Evolutionary conservation across 1,284 basidiomycete genomes (phyloP).

Genomic region (Ceratobasidium theobromae): DNA sequence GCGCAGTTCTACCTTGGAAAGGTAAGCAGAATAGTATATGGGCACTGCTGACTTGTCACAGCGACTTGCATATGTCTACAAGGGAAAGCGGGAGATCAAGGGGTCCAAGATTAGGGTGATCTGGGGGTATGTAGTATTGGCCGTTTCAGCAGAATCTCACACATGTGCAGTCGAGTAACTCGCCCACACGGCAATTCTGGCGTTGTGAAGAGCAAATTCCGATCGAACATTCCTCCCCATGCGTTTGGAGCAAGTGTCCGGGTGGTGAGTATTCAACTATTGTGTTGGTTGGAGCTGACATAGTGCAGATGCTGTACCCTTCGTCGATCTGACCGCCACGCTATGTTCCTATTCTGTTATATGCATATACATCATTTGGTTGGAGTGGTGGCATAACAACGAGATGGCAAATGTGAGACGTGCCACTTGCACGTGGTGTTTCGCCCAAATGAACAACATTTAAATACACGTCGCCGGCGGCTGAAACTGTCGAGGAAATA

Average conservation of each 20-base stretch:
- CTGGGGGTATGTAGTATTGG: slow-evolving; percentile 73
- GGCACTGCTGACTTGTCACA: slow-evolving; percentile 42
- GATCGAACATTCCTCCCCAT: slow-evolving; percentile 92
- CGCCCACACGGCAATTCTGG: slow-evolving; percentile 93
- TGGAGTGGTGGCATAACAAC: no score
- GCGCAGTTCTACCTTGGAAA: slow-evolving; percentile 99
- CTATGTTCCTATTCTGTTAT: slow-evolving; percentile 23
- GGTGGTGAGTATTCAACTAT: slow-evolving; percentile 58
- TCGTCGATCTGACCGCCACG: slow-evolving; percentile 31
- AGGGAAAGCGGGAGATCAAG: slow-evolving; percentile 88
- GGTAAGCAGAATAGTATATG: slow-evolving; percentile 55
- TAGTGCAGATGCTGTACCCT: slow-evolving; percentile 34
- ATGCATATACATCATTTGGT: no score
- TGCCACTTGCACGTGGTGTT: slow-evolving; percentile 13
- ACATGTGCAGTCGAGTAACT: slow-evolving; percentile 70
- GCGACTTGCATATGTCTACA: slow-evolving; percentile 98
- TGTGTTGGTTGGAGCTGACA: slow-evolving; percentile 33
- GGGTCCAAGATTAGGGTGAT: slow-evolving; percentile 94
- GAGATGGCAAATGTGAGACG: no score
- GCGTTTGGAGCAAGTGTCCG: slow-evolving; percentile 94
- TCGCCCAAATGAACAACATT: not conserved
- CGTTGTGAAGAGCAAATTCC: slow-evolving; percentile 98
- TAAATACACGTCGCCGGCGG: not conserved
- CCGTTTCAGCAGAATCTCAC: not conserved
- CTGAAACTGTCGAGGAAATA: not conserved